Conservation (phyloP, 495 filamentous ascomycete genomes). For the Trypethelium eluteriae region DNA sequence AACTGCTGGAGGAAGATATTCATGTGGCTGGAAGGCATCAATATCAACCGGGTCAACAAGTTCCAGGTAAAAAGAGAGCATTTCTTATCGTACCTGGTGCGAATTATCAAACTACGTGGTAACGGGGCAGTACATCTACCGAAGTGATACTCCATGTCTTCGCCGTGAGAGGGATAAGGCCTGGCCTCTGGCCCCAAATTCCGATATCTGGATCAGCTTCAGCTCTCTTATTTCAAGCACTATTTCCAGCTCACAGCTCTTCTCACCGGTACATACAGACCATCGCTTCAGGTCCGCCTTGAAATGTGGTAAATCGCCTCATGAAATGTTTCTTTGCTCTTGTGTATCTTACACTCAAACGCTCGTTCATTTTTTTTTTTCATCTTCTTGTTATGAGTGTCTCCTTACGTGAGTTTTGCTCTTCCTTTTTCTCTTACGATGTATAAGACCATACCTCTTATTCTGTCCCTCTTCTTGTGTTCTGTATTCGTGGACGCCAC, state of each 20-base stretch:
- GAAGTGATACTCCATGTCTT: too few species aligned
- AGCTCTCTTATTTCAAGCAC: not conserved
- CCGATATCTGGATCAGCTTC: not conserved
- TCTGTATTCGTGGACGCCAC: not conserved
- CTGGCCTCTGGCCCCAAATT: not conserved
- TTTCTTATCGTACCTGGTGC: too few species aligned
- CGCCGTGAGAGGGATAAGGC: too few species aligned
- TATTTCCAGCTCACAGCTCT: not conserved
- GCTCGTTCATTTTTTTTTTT: not conserved
- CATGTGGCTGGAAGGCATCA: too few species aligned
- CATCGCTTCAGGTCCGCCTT: not conserved
- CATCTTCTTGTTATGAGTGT: not conserved
- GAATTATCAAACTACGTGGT: not conserved
- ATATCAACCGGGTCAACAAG: too few species aligned
- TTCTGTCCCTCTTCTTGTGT: not conserved
- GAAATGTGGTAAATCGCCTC: not conserved
- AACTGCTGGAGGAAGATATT: too few species aligned
- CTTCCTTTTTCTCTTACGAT: not conserved
- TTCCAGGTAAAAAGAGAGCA: not conserved
- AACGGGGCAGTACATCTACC: not conserved
- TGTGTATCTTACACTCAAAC: not conserved
- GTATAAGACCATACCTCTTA: not conserved
- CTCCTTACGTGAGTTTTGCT: not conserved
- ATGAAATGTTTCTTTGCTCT: too few species aligned
- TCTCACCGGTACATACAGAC: not conserved